A percentile compares a stretch with the other conserved stretches of the same genome.
These are phyloP conservation scores for Blastobotrys arbuscula DNA, from an alignment of 1,139 yeast genomes.

Conservation along the genomic window DNA sequence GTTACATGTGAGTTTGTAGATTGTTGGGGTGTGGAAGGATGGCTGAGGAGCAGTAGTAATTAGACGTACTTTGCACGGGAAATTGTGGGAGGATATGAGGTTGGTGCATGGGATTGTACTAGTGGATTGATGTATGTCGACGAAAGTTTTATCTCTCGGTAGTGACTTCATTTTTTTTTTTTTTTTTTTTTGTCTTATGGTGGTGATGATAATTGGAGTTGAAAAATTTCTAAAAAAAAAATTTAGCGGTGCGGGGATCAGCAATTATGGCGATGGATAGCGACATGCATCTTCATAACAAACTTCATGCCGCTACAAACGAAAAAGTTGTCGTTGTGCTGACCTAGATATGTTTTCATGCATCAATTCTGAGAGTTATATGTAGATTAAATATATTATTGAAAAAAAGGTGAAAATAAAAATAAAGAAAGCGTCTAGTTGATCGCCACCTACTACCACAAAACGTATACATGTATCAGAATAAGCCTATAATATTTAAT, in stretches of 20 bases:
- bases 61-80: constrained; percentile 16
- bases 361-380: too few species aligned
- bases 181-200: neutral
- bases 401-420: too few species aligned
- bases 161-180: neutral
- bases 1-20: constrained; percentile 8
- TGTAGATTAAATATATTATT: too few species aligned
- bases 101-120: neutral
- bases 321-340: too few species aligned
- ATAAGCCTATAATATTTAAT: too few species aligned
- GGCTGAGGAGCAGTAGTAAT: constrained; percentile 7
- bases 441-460: too few species aligned
- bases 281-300: neutral
- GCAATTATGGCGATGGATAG: neutral
- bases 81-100: constrained; percentile 17
- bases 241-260: neutral
- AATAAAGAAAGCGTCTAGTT: too few species aligned
- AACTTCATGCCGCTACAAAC: neutral
- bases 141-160: constrained; percentile 3
- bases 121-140: neutral
- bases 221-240: neutral
- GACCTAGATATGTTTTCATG: too few species aligned
- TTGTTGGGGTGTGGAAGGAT: constrained; percentile 6
- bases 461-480: too few species aligned
- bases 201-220: neutral